Conservation (phyloP, 2,329 filamentous ascomycete species). For the Sarocladium oryzae region DNA sequence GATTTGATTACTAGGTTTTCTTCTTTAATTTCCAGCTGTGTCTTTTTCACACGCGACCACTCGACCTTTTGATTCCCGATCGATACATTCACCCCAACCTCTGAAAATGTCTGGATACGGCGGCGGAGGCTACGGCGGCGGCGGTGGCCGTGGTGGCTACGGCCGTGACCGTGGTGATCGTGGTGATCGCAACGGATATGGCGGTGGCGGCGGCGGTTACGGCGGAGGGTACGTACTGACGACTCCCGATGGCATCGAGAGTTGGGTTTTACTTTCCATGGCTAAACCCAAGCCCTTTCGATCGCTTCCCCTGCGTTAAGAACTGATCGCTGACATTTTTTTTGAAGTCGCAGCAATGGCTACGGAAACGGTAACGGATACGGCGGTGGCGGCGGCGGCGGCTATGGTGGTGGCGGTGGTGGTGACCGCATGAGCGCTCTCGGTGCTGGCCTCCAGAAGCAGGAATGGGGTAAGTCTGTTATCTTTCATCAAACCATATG, state of each 20-base stretch:
- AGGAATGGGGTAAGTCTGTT: slow-evolving; percentile 70
- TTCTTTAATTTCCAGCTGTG: background rate
- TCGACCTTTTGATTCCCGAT: slow-evolving; percentile 11
- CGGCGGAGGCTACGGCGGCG: slow-evolving; percentile 23
- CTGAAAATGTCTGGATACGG: slow-evolving; percentile 41
- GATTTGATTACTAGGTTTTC: background rate
- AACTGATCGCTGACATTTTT: slow-evolving; percentile 26
- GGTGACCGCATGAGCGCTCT: slow-evolving; percentile 94
- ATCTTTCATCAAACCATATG: slow-evolving; percentile 18
- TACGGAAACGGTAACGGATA: slow-evolving; percentile 25
- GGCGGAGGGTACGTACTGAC: slow-evolving; percentile 36
- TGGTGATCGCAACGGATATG: slow-evolving; percentile 31
- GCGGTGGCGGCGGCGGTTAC: slow-evolving; percentile 25
- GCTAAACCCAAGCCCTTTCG: no score
- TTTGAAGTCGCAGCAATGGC: slow-evolving; percentile 39
- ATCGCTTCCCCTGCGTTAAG: slow-evolving; percentile 10
- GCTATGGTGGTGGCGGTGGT: slow-evolving; percentile 52
- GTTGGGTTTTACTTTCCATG: no score
- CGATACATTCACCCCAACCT: slow-evolving; percentile 9
- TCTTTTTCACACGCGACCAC: slow-evolving; percentile 3
- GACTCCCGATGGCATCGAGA: no score
- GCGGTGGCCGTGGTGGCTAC: slow-evolving; percentile 29
- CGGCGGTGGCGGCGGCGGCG: slow-evolving; percentile 29
- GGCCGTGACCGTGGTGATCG: slow-evolving; percentile 33
- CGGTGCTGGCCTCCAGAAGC: slow-evolving; percentile 78